Evolutionary conservation across 345 rosid genomes (phyloP), one percentile per base, ranked within the genome.

Genomic region (Gossypium herbaceum): DNA sequence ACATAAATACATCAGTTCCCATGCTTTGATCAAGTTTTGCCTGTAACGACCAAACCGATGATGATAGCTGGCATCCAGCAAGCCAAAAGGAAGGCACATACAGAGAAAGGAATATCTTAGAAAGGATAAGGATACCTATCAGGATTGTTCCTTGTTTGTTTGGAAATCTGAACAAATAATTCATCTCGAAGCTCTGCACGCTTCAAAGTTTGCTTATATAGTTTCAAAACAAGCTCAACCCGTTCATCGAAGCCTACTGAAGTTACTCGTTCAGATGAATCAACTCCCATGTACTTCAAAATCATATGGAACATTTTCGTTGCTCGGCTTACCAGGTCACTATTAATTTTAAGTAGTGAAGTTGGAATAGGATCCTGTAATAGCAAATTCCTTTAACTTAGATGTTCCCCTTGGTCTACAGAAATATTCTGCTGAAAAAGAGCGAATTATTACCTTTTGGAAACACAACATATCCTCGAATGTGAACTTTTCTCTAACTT

Each of bases 391-490:
- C 3, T 78, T 9, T 39, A 79, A 57, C 17, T 71, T 57, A 81
- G 79, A 61, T 47, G 70, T 68, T 77, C 54, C 63, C 47, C 13
- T 27, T 5, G 5, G 11, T 25, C 27, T 52, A 61, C 10, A 69
- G 15, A 76, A 67, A 41, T 22, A 59, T 22, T 65, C 6, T 48
- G 15, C 27, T 12, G 34, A n/a, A 19, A 41, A 27, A 51, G 39
- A 54, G 51, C 19, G 57, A 44, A 43, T 17, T 25, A 12, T 66
- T 29, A 95, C 99, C 99, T 93, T 93, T 78, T 95, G 98, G 82
- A 91, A 95, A 82, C 94, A 93, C 59, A 95, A 77, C 99, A 95
- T 95, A 79, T 95, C 99, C 86, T 93, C 97, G 72, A 95, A 90
- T 7, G 98, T 91, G 85, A 89, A 91, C 73, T 88, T 94, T 71